phyloP scores from a whole-genome alignment of 2,329 filamentous ascomycete genomes.

The Ilyonectria robusta region DNA sequence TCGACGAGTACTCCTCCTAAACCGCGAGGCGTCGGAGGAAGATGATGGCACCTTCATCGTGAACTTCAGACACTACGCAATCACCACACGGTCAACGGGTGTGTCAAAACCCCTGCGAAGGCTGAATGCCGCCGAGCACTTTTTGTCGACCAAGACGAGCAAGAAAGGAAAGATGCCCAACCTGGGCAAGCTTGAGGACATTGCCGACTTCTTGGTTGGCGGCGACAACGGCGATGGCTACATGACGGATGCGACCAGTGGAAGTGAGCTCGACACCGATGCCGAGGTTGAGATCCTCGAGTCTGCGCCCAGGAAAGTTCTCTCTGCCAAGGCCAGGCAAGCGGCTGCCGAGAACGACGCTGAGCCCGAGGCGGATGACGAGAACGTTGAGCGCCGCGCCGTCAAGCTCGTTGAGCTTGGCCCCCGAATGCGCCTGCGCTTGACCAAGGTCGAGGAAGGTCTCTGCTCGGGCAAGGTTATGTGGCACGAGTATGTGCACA shows the following conservation, averaged over 20 bases:
- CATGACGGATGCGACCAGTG: conserved; percentile 86
- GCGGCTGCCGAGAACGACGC: conserved; percentile 56
- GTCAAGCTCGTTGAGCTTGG: conserved; percentile 95
- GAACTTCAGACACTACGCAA: conserved; percentile 94
- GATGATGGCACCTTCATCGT: conserved; percentile 83
- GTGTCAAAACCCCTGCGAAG: conserved; percentile 87
- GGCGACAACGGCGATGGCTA: conserved; percentile 83
- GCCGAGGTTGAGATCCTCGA: conserved; percentile 91
- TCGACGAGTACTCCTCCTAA: conserved; percentile 88
- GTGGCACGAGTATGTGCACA: conserved; percentile 97
- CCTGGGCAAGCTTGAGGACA: conserved; percentile 90
- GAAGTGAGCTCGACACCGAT: conserved; percentile 93
- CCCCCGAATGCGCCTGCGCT: conserved; percentile 86
- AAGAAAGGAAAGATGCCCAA: conserved; percentile 84
- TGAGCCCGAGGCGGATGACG: conserved; percentile 63
- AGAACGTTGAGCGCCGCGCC: conserved; percentile 83
- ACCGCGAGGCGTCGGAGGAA: conserved; percentile 77
- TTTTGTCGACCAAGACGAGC: conserved; percentile 72
- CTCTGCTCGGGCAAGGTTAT: conserved; percentile 90
- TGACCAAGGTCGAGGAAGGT: conserved; percentile 97
- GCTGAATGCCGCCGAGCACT: conserved; percentile 87
- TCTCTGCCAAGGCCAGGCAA: conserved; percentile 65
- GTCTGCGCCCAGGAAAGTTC: conserved; percentile 73
- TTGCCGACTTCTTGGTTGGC: conserved; percentile 94
- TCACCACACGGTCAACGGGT: conserved; percentile 89